Evolutionary conservation across 164 flowering plant species (phyloP).

Genomic region (Kalanchoe fedtschenkoi): DNA sequence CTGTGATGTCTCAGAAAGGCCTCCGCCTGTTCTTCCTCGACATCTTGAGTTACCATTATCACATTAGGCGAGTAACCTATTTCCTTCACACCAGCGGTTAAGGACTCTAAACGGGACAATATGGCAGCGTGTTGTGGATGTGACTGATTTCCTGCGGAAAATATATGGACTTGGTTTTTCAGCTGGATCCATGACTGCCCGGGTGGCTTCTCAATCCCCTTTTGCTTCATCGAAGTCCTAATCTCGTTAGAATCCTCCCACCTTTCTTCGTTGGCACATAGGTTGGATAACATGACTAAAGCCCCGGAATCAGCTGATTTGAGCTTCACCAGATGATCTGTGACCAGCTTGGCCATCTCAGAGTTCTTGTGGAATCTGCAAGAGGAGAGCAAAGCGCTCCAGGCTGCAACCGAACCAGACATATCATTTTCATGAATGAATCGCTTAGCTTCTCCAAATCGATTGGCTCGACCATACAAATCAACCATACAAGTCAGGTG

Average conservation of each 20-base stretch:
- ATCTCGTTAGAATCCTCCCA: slow-evolving; percentile 52
- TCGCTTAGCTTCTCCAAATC: slow-evolving; percentile 32
- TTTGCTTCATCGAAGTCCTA: slow-evolving; percentile 43
- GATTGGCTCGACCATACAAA: slow-evolving; percentile 62
- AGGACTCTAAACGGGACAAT: slow-evolving; percentile 28
- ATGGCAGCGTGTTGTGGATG: slow-evolving; percentile 25
- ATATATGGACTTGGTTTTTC: slow-evolving; percentile 28
- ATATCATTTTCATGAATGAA: slow-evolving; percentile 39
- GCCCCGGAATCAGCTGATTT: slow-evolving; percentile 31
- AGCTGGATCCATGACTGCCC: slow-evolving; percentile 58
- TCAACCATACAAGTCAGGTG: slow-evolving; percentile 76
- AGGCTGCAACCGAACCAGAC: slow-evolving; percentile 29
- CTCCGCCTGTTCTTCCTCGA: slow-evolving; percentile 39
- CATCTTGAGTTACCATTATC: slow-evolving; percentile 27
- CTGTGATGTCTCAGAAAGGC: slow-evolving; percentile 34
- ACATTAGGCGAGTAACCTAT: slow-evolving; percentile 28
- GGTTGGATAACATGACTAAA: slow-evolving; percentile 42
- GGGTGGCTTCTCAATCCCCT: slow-evolving; percentile 37
- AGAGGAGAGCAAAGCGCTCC: slow-evolving; percentile 57
- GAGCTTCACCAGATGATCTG: slow-evolving; percentile 30
- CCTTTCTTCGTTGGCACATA: slow-evolving; percentile 23
- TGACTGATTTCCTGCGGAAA: slow-evolving; percentile 29
- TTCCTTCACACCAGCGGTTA: slow-evolving; percentile 31
- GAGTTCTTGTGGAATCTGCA: slow-evolving; percentile 48
- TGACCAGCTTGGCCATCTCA: slow-evolving; percentile 38